Percentiles rank a stretch among this genome's conserved stretches.
These are phyloP conservation scores for Ilyonectria sp. DNA, from an alignment of 2,329 filamentous ascomycete species.

Conservation along the genomic window DNA sequence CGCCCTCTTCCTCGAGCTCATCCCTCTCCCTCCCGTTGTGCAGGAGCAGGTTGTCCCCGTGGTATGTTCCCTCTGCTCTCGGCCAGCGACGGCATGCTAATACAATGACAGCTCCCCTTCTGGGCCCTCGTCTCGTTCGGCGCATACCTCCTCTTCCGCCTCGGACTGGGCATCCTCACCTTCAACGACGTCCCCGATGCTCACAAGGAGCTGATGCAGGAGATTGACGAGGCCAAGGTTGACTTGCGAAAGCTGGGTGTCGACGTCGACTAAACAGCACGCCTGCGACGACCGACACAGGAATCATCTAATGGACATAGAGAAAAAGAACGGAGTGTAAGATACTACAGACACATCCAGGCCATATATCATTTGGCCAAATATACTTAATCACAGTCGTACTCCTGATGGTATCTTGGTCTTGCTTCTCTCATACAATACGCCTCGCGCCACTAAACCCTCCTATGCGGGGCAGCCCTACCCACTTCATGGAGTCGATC, in stretches of 20 bases:
- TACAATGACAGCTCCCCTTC: slow-evolving; percentile 80
- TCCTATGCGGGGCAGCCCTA: slow-evolving; percentile 8
- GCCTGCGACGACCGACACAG: slow-evolving; percentile 12
- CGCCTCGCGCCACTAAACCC: slow-evolving; percentile 15
- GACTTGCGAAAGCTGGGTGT: slow-evolving; percentile 84
- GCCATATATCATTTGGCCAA: slow-evolving; percentile 23
- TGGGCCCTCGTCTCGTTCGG: slow-evolving; percentile 94
- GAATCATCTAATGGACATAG: slow-evolving; percentile 42
- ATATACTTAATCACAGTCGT: slow-evolving; percentile 35
- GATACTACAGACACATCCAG: slow-evolving; percentile 22
- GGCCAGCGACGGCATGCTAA: background rate
- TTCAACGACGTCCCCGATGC: slow-evolving; percentile 97
- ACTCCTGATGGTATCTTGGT: slow-evolving; percentile 33
- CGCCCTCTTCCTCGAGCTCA: slow-evolving; percentile 84
- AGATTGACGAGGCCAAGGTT: slow-evolving; percentile 83
- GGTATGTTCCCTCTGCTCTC: slow-evolving; percentile 68
- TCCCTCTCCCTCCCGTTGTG: slow-evolving; percentile 83
- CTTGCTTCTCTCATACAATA: slow-evolving; percentile 1
- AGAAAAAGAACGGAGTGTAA: slow-evolving; percentile 34
- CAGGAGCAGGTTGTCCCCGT: slow-evolving; percentile 91
- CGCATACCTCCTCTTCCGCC: slow-evolving; percentile 90
- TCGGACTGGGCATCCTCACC: slow-evolving; percentile 92
- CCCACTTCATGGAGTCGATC: slow-evolving; percentile 1
- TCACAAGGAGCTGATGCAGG: slow-evolving; percentile 87
- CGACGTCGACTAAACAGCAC: slow-evolving; percentile 75